phyloP scores from a whole-genome alignment of 306 rosid genomes.

The Elaeagnus macrophylla region DNA sequence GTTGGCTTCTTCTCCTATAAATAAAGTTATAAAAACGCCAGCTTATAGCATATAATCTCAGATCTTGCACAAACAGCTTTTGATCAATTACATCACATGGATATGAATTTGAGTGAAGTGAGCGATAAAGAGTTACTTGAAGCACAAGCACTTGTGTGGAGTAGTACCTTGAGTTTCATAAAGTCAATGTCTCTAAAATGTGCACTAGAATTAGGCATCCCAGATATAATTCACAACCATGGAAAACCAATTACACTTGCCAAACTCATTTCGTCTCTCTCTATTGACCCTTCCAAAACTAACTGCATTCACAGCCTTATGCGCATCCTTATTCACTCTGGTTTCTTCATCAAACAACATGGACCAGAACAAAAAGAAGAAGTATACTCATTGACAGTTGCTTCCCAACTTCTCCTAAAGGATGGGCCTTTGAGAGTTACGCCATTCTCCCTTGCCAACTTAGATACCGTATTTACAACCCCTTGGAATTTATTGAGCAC shows the following conservation, averaged over 20 bases:
- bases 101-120: background rate
- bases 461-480: conserved; percentile 14
- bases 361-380: conserved; percentile 4
- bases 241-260: conserved; percentile 48
- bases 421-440: conserved; percentile 18
- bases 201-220: conserved; percentile 26
- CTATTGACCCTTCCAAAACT: conserved; percentile 24
- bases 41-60: too few relatives aligned
- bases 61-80: too few relatives aligned
- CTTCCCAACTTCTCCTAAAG: conserved; percentile 22
- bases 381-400: conserved; percentile 22
- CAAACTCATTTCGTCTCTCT: conserved; percentile 19
- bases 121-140: conserved; percentile 19
- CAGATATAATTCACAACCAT: conserved; percentile 29
- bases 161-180: conserved; percentile 7
- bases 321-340: conserved; percentile 28
- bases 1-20: too few relatives aligned
- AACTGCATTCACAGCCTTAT: conserved; percentile 25
- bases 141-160: conserved; percentile 29
- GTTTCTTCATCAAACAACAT: conserved; percentile 20
- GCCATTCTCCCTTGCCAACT: conserved; percentile 6
- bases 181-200: conserved; percentile 30
- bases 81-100: too few relatives aligned
- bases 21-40: too few relatives aligned
- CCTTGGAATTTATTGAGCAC: conserved; percentile 15